Evolutionary conservation across 2,329 filamentous ascomycete species (phyloP), one percentile per base, ranked within the genome.

Genomic region (Sarocladiaceae sp.): DNA sequence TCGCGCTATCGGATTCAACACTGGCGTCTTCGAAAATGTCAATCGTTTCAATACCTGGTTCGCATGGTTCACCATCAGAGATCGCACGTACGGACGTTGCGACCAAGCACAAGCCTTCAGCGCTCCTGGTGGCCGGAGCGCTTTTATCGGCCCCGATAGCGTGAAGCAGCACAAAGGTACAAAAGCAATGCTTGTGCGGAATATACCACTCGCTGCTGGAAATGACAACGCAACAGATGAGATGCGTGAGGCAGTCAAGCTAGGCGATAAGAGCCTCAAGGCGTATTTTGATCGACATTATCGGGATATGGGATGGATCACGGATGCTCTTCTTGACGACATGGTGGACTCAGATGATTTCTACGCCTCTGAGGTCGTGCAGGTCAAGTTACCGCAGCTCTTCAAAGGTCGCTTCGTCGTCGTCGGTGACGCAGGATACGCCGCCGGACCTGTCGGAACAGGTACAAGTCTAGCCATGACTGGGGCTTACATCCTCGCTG

Each of bases 401-500:
- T 72, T 64, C 3, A 64, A 64, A 0, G 71, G 72, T 0, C 72
- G 73, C 1, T 70, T 79, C 17, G 69, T 68, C 1, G 62, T 79
- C 2, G 57, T 80, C 2, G 79, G 77, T 0, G 78, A 83, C 50
- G 75, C 79, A 4, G 77, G 66, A 1, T 73, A 71, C 36, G 74
- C 74, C 0, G 70, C 65, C 2, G 70, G 71, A 4, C 57, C 72
- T 1, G 74, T 72, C 0, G 78, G 78, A 0, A 68, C 72, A 60
- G 76, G 77, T 4, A 78, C 75, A 2, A 71, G 67, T 2, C 59
- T 71, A 2, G 72, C 73, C 2, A 59, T 80, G 12, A 58, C 71
- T 0, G 71, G 72, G 0, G 78, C 74, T 2, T 81, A 82, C 56
- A 63, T 78, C 1, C 63, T 82, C 2, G 78, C 77, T 0, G 76